Conservation (phyloP, 2,329 filamentous ascomycete species). For the Colletotrichum sp. region DNA sequence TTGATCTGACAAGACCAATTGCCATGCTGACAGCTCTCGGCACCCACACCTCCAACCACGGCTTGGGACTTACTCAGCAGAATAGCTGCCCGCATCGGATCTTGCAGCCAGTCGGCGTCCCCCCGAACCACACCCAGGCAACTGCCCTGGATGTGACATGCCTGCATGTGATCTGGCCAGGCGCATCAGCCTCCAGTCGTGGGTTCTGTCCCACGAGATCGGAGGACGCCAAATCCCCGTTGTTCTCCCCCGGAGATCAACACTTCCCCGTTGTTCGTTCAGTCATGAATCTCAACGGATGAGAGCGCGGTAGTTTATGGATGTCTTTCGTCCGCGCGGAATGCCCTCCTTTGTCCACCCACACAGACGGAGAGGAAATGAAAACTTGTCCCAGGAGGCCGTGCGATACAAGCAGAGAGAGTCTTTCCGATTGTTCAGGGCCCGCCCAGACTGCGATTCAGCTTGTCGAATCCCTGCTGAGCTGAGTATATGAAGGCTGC, state of each 20-base stretch:
- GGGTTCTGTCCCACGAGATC: slow-evolving; percentile 44
- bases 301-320: slow-evolving; percentile 85
- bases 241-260: slow-evolving; percentile 29
- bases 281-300: slow-evolving; percentile 48
- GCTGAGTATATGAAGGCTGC: slow-evolving; percentile 27
- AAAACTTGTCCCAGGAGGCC: slow-evolving; percentile 93
- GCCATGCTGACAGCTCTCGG: slow-evolving; percentile 49
- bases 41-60: slow-evolving; percentile 38
- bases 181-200: slow-evolving; percentile 60
- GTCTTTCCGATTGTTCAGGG: slow-evolving; percentile 33
- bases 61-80: slow-evolving; percentile 18
- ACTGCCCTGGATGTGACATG: slow-evolving; percentile 50
- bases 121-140: slow-evolving; percentile 47
- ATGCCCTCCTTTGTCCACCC: slow-evolving; percentile 63
- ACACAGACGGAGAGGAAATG: slow-evolving; percentile 75
- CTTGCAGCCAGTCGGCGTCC: slow-evolving; percentile 35
- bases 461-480: slow-evolving; percentile 32
- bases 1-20: slow-evolving; percentile 33
- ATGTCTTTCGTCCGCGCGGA: slow-evolving; percentile 90
- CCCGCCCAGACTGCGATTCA: slow-evolving; percentile 17
- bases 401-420: slow-evolving; percentile 83
- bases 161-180: slow-evolving; percentile 55
- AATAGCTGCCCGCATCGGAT: slow-evolving; percentile 13
- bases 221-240: slow-evolving; percentile 55
- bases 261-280: slow-evolving; percentile 50